Percentiles rank a stretch among this genome's conserved stretches.
phyloP scores from a whole-genome alignment of 371 early-diverging fungal genomes.

The Entomophthora muscae region DNA sequence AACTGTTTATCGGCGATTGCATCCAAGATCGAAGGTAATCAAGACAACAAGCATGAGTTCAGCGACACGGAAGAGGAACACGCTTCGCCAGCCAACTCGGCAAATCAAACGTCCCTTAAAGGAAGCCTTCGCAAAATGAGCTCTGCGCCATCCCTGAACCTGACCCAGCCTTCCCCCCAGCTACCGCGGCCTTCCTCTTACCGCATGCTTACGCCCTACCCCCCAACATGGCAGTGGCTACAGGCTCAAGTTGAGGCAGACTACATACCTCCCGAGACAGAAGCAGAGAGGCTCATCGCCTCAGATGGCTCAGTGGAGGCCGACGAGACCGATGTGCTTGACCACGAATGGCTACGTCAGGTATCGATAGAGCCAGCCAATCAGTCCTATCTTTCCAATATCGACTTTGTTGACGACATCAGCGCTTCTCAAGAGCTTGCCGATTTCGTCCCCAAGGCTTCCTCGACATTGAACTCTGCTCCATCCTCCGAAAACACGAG shows the following conservation, averaged over 20 bases:
- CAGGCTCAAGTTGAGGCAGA: background rate
- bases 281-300: background rate
- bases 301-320: background rate
- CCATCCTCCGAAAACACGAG: background rate
- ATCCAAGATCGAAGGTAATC: background rate
- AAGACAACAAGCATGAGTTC: background rate
- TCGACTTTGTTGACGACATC: background rate
- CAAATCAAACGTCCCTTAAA: background rate
- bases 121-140: background rate
- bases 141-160: background rate
- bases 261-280: background rate
- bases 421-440: background rate
- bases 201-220: slow-evolving; percentile 3
- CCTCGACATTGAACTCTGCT: background rate
- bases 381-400: background rate
- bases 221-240: slow-evolving; percentile 5
- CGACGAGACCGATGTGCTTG: background rate
- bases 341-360: slow-evolving; percentile 2
- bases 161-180: background rate
- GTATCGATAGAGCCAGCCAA: background rate
- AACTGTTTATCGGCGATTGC: background rate
- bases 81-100: background rate
- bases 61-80: no score
- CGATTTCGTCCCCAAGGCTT: background rate
- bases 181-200: background rate